Conservation (phyloP, 352 stramenopile genomes). For the Sclerospora graminicola region DNA sequence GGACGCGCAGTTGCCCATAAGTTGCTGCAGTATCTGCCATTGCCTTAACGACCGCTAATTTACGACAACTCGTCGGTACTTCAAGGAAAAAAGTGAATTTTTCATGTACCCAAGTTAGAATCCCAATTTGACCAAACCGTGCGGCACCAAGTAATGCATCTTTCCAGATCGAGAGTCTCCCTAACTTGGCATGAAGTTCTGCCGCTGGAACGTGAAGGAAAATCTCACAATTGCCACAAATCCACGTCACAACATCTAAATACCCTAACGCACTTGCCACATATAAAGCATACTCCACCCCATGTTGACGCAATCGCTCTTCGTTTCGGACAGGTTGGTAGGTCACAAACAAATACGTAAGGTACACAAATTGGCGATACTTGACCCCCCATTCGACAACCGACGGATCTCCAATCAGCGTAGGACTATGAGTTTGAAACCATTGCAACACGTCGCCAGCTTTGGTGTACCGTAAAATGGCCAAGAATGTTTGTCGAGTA, state of each 20-base stretch:
- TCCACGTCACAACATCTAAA: slow-evolving; percentile 28
- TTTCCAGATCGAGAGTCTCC: slow-evolving; percentile 19
- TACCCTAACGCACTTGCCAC: slow-evolving; percentile 24
- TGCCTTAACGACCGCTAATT: slow-evolving; percentile 11
- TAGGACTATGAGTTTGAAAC: slow-evolving; percentile 19
- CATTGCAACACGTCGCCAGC: slow-evolving; percentile 20
- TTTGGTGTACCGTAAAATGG: slow-evolving; percentile 27
- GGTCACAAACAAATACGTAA: slow-evolving; percentile 19
- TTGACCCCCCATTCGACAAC: slow-evolving; percentile 27
- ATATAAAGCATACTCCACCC: slow-evolving; percentile 20
- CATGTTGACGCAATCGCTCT: slow-evolving; percentile 17
- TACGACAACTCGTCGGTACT: slow-evolving; percentile 10
- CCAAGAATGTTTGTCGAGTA: slow-evolving; percentile 19
- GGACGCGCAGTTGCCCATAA: slow-evolving; percentile 22
- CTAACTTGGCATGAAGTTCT: slow-evolving; percentile 17
- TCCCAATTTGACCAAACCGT: slow-evolving; percentile 13
- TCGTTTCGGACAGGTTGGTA: slow-evolving; percentile 10
- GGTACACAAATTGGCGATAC: slow-evolving; percentile 20
- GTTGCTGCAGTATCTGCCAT: slow-evolving; percentile 20
- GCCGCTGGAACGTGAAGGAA: slow-evolving; percentile 19
- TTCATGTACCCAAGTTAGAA: slow-evolving; percentile 16
- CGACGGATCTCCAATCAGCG: slow-evolving; percentile 8
- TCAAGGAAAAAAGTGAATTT: slow-evolving; percentile 23
- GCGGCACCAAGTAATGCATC: slow-evolving; percentile 17
- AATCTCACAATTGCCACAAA: slow-evolving; percentile 26